Evolutionary conservation across 805 yeast species (phyloP).

Genomic region (Maudiozyma barnettii): DNA sequence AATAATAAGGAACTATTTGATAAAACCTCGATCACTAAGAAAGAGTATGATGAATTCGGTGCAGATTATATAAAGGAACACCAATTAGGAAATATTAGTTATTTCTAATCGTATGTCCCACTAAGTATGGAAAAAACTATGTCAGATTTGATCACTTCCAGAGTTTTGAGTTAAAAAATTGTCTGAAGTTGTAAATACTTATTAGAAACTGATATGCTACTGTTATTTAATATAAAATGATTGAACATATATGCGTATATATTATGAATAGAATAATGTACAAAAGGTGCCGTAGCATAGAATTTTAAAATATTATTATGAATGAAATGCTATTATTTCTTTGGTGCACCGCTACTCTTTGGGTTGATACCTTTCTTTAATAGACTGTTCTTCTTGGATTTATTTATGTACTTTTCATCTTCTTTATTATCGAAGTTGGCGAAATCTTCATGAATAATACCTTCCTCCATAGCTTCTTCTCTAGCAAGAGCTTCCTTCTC

Average conservation of each 20-base stretch:
- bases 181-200: background rate
- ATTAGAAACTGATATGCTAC: background rate
- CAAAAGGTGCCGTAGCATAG: background rate
- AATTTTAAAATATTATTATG: background rate
- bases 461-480: slow-evolving; percentile 71
- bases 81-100: slow-evolving; percentile 51
- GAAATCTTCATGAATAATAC: slow-evolving; percentile 77
- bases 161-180: no score
- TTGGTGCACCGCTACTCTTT: slow-evolving; percentile 12
- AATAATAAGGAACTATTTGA: slow-evolving; percentile 35
- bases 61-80: slow-evolving; percentile 84
- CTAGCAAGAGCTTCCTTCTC: slow-evolving; percentile 79
- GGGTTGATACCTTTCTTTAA: slow-evolving; percentile 70
- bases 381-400: slow-evolving; percentile 53
- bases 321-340: background rate
- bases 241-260: background rate
- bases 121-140: no score
- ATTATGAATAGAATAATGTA: background rate
- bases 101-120: slow-evolving; percentile 7
- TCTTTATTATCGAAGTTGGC: slow-evolving; percentile 70
- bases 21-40: slow-evolving; percentile 45
- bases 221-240: background rate
- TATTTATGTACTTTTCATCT: slow-evolving; percentile 64
- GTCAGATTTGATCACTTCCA: no score
- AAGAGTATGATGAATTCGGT: slow-evolving; percentile 83